phyloP scores from a whole-genome alignment of 345 rosid genomes.

The Aurinia saxatilis region DNA sequence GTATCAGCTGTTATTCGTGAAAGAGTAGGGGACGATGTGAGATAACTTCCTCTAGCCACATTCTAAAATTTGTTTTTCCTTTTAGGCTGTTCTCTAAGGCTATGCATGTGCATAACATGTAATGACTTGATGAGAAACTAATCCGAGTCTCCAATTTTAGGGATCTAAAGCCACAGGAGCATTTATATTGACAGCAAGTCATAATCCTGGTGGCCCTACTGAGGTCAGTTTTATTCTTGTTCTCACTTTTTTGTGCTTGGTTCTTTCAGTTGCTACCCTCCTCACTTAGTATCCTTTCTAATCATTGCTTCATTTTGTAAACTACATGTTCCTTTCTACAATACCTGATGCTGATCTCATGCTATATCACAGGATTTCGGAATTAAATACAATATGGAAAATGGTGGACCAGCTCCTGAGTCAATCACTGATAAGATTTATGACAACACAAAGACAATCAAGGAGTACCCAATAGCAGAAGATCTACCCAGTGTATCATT shows the following conservation, averaged over 20 bases:
- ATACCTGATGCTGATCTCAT: background rate
- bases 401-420: conserved; percentile 97
- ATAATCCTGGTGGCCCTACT: conserved; percentile 94
- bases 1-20: too few species aligned
- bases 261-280: background rate
- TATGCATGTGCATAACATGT: background rate
- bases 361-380: conserved; percentile 65
- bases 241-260: background rate
- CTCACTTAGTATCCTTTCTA: background rate
- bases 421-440: conserved; percentile 81
- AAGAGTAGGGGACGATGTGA: too few species aligned
- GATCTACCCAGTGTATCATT: conserved; percentile 56
- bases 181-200: conserved; percentile 96
- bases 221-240: conserved; percentile 45
- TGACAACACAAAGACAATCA: conserved; percentile 82
- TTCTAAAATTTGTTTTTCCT: background rate
- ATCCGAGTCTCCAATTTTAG: conserved; percentile 34
- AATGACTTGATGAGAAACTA: conserved; percentile 11
- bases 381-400: conserved; percentile 93
- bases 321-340: background rate
- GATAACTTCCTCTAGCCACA: too few species aligned
- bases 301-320: background rate
- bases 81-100: conserved; percentile 1
- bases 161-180: conserved; percentile 89
- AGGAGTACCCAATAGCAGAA: conserved; percentile 64